Base-by-base conservation (phyloP, 306 rosid genomes). In the Vigna angularis region DNA sequence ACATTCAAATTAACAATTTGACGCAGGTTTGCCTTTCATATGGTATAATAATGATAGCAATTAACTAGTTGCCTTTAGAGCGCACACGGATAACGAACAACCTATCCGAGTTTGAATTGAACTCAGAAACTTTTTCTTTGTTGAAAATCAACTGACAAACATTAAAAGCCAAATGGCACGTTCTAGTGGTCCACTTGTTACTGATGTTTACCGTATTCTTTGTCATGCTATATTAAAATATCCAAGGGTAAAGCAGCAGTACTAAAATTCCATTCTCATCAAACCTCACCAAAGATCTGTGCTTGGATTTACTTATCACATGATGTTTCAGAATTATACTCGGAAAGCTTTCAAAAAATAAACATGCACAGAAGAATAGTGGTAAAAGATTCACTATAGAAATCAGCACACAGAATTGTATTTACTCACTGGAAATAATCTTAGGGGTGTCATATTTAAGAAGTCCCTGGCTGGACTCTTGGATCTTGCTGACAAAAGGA, bases 371-470 rank as follows among this genome's bases (percentile, higher is more conserved):
- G 2, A 30, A 30, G 34, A 30, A 30, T 30, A 30, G 0, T 30
- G 4, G 0, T 30, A 30, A 30, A 30, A 4, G 2, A 52, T 7
- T 16, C 11, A 9, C 3, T 15, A 11, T 0, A 38, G n/a, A 55
- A 28, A 77, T 10, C 22, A 66, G 56, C 20, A 10, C 3, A 66
- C 12, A 24, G 57, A 40, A 45, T 14, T 32, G 63, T 3, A 82
- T 58, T 6, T 36, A 85, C 96, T 91, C 86, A 94, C 98, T 95
- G 74, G 97, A 82, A 65, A 95, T 26, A 59, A 95, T 91, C 80
- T 82, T 86, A 67, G 99, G 99, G 12, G 84, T 86, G 85, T 92
- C 97, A 80, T 77, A 95, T 85, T 89, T 93, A 15, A 90, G 88
- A 63, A 95, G 74, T 61, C 92, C 93, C 30, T 83, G 87, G 72